phyloP scores from a whole-genome alignment of 345 rosid genomes.

The Populus deltoides region DNA sequence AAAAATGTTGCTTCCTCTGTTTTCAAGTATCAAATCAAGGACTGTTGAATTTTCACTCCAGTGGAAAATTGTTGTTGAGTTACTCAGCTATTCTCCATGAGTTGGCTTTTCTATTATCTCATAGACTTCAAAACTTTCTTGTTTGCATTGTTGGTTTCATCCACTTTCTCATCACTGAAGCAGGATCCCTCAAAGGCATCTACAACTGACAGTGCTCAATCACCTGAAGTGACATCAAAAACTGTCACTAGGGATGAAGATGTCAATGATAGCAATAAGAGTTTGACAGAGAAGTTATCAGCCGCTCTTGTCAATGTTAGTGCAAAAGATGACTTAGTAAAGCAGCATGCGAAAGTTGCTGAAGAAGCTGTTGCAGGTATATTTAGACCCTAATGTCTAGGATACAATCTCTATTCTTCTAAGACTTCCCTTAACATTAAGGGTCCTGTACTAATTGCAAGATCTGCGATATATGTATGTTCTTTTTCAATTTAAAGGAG shows the following conservation, averaged over 20 bases:
- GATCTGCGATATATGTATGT: neutral
- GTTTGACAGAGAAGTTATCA: conserved; percentile 57
- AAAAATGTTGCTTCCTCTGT: neutral
- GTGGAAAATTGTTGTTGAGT: neutral
- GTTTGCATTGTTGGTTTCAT: neutral
- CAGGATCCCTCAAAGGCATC: conserved; percentile 62
- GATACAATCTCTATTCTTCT: neutral
- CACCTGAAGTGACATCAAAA: conserved; percentile 56
- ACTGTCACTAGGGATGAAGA: conserved; percentile 40
- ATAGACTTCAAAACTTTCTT: neutral
- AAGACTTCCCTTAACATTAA: neutral
- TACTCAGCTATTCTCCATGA: neutral
- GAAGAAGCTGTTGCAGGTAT: conserved; percentile 96
- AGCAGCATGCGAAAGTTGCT: conserved; percentile 91
- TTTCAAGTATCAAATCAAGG: neutral
- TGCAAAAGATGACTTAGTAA: conserved; percentile 79
- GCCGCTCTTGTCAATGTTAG: conserved; percentile 71
- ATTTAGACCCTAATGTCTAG: neutral
- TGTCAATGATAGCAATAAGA: conserved; percentile 43
- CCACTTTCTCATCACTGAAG: conserved; percentile 21
- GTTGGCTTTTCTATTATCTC: neutral
- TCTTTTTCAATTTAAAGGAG: neutral
- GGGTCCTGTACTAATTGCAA: neutral
- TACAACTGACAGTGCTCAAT: conserved; percentile 40
- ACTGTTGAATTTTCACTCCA: neutral